A percentile compares a stretch with the other conserved stretches of the same genome.
phyloP scores from a whole-genome alignment of 345 rosid genomes.

The Hibiscus syriacus region DNA sequence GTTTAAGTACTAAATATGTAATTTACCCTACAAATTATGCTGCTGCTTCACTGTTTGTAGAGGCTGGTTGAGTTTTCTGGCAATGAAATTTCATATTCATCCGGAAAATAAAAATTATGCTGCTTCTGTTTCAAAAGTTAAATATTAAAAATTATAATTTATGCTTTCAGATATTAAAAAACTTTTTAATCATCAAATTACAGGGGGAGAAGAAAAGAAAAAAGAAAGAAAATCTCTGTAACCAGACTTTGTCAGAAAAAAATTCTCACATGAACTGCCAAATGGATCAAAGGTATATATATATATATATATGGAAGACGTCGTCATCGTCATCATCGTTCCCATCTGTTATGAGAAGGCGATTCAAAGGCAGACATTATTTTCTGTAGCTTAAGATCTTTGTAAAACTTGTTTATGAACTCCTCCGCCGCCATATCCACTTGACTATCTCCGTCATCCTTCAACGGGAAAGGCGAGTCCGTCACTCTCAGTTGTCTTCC shows the following conservation, averaged over 20 bases:
- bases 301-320: background rate
- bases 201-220: no score
- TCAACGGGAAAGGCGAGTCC: constrained; percentile 61
- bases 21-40: no score
- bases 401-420: constrained; percentile 71
- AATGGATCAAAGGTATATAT: background rate
- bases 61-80: no score
- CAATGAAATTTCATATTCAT: no score
- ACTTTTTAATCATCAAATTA: background rate
- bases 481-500: constrained; percentile 57
- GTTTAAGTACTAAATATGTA: no score
- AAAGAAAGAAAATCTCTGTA: background rate
- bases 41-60: no score
- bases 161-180: no score
- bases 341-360: constrained; percentile 34
- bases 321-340: background rate
- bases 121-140: no score
- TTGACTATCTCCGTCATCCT: constrained; percentile 43
- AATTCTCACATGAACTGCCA: background rate
- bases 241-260: background rate
- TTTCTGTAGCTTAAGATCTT: constrained; percentile 54
- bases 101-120: no score
- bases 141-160: no score
- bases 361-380: constrained; percentile 33
- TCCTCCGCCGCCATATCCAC: constrained; percentile 89